Percentiles rank a stretch among this genome's conserved stretches.
Conservation (phyloP, 441 rosid species). For the Raphanus hybrid region DNA sequence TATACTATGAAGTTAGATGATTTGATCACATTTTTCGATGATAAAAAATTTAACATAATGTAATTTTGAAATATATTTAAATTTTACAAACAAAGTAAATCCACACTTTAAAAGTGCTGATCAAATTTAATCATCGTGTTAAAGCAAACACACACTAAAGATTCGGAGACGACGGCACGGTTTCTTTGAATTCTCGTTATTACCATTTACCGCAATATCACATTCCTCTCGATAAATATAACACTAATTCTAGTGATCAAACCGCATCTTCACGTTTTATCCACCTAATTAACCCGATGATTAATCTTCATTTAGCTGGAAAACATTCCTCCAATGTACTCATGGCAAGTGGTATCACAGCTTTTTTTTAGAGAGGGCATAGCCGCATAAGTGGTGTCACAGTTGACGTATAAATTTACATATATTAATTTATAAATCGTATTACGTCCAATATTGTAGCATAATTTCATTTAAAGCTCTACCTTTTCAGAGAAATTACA, state of each 20-base stretch:
- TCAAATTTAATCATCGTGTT: background rate
- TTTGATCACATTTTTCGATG: no score
- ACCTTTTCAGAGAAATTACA: no score
- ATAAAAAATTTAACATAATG: no score
- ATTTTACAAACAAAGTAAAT: no score
- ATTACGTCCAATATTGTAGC: no score
- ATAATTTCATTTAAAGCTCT: background rate
- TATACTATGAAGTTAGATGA: no score
- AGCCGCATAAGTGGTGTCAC: background rate
- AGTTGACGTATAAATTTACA: background rate
- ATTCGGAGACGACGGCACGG: conserved; percentile 36
- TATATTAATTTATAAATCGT: no score
- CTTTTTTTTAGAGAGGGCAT: no score
- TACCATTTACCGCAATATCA: conserved; percentile 40
- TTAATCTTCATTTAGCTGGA: conserved; percentile 12
- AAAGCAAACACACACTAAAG: conserved; percentile 39
- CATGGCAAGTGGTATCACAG: background rate
- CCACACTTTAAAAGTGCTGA: no score
- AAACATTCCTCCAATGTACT: background rate
- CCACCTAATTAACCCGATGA: conserved; percentile 32
- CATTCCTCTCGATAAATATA: conserved; percentile 31
- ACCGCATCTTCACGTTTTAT: conserved; percentile 30
- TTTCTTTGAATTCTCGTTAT: conserved; percentile 42
- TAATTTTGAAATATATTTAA: no score
- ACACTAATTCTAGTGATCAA: conserved; percentile 1